Evolutionary conservation across 345 rosid species (phyloP), one percentile per base, ranked within the genome.

Genomic region (Cochlearia excelsa): DNA sequence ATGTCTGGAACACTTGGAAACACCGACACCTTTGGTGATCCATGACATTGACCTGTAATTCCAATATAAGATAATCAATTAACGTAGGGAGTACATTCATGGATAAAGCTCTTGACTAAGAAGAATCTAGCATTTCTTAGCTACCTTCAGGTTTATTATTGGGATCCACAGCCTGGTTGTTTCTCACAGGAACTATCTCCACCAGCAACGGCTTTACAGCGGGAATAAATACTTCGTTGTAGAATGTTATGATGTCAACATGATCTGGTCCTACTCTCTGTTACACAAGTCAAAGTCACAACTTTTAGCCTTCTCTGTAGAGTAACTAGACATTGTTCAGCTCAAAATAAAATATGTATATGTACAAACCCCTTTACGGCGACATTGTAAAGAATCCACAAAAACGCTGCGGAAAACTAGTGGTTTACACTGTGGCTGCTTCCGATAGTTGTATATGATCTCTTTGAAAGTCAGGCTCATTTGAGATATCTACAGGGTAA

Each of bases 1-100:
- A 92, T 88, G 69, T 92, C 96, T 34, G 98, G 98, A 48, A 92
- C 88, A 73, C 63, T 81, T 53, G 96, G 95, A 68, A 92, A 92
- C 57, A 85, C 76, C 51, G 89, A 76, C 44, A 82, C 80, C 74
- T 84, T 87, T 29, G 98, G 98, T 10, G 97, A 88, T 72, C 84
- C 93, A 6, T 95, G 95, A 65, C 93, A 80, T 53, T 72, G 87
- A 75, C 88, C 96, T 92, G 60, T 35, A 43, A 57, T 46, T 68
- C 47, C 50, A 61, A 59, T 54, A 65, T 43, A 52, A 46, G 54
- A 62, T 29, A 30, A 54, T 30, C 53, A 54, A 6, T 46, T 39
- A 58, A 57, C 46, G 63, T 26, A 7, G 16, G 31, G 29, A 43
- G 30, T 70, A 30, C 31, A 30, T 26, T 57, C 37, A 38, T 44